Base-by-base conservation (phyloP, 169 alveolate genomes). In the Plasmodium adleri region DNA sequence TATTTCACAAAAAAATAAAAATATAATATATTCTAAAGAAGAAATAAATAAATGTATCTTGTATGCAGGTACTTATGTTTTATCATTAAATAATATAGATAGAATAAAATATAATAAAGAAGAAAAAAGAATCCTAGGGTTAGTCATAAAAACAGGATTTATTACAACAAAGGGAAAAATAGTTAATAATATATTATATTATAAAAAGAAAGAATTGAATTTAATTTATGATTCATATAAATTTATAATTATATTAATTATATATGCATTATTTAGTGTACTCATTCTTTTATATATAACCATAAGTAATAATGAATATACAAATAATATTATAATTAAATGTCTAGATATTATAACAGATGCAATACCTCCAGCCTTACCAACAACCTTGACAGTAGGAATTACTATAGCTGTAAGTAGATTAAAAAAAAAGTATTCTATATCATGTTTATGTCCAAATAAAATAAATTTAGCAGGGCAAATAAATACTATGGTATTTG, bases 401-500 rank as follows among this genome's bases (percentile, higher is more conserved):
- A 97, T 96, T 70, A 96, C 96, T 43, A 95, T 96, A 47, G 98
- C 99, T 8, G 76, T 98, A 50, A 88, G 87, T 45, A 95, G 99
- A 49, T 95, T 98, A 43, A 93, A 93, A 45, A 92, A 94, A 88
- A 93, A 94, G 13, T 94, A 94, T 52, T 72, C 93, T 68, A 95
- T 98, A 15, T 94, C 88, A 78, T 97, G 99, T 64, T 95, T 98
- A 0, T 97, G 97, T 17, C 99, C 99, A 1, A 96, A 97, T n/a
- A 93, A 99, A 70, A 96, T 98, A 15, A 98, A 98, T 68, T 93
- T 97, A 2, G 97, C 98, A 52, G 99, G 99, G 8, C 97, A 98
- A 78, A 96, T 98, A 12, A 91, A 98, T 58, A 95, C 97, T 60
- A 93, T 97, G 94, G 97, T 98, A 39, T 98, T 98, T 92, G 99